These are phyloP conservation scores for Miscanthus lutarioriparius DNA, from an alignment of 176 grass and related monocot species.

Conservation along the genomic window DNA sequence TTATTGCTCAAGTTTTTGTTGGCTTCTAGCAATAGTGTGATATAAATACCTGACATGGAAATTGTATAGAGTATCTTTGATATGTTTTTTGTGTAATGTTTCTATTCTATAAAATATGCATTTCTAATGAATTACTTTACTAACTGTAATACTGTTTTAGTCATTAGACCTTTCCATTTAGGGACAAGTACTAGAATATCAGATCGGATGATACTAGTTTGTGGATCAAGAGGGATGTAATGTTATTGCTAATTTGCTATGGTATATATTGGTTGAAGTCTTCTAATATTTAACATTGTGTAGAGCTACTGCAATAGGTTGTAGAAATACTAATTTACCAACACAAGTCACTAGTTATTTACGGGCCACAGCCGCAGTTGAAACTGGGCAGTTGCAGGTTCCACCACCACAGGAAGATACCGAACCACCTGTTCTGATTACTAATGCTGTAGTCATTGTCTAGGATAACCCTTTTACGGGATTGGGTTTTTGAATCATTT, in stretches of 20 bases:
- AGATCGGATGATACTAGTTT: not conserved
- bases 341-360: not conserved
- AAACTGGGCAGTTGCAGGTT: not conserved
- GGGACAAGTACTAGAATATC: not conserved
- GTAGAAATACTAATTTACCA: conserved; percentile 15
- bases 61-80: not conserved
- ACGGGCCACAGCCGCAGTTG: not conserved
- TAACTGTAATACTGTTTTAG: conserved; percentile 18
- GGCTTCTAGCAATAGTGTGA: not conserved
- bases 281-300: not conserved
- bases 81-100: not conserved
- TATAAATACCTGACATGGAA: not conserved
- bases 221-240: not conserved
- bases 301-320: not conserved
- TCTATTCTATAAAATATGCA: not conserved
- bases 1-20: not conserved
- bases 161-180: conserved; percentile 7
- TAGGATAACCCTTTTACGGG: conserved; percentile 10
- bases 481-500: not conserved
- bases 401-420: not conserved
- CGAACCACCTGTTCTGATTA: not conserved
- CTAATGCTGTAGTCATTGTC: not conserved
- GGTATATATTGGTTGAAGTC: not conserved
- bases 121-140: conserved; percentile 16
- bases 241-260: conserved; percentile 4